Evolutionary conservation across 352 stramenopile species (phyloP).

Genomic region (Pythium guiyangense): DNA sequence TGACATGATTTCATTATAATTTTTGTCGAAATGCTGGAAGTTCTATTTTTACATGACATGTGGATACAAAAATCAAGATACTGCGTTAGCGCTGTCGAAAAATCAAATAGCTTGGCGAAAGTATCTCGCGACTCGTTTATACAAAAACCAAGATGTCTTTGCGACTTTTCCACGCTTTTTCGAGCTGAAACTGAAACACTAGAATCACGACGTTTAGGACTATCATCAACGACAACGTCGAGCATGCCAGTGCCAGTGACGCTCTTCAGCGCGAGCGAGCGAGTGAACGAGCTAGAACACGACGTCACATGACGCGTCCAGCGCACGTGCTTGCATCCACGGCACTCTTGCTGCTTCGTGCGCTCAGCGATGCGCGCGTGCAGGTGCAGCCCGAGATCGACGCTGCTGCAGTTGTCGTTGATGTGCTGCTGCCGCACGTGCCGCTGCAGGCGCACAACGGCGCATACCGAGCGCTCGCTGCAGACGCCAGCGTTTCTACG

Average conservation of each 20-base stretch:
- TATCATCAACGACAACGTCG: background rate
- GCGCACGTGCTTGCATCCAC: background rate
- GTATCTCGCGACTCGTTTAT: too few species aligned
- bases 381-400: background rate
- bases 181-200: too few species aligned
- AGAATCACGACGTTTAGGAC: background rate
- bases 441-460: conserved; percentile 28
- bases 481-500: too few species aligned
- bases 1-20: too few species aligned
- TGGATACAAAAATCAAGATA: too few species aligned
- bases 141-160: too few species aligned
- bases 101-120: too few species aligned
- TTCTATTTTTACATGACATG: too few species aligned
- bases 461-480: conserved; percentile 18
- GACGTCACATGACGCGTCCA: background rate
- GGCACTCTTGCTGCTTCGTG: background rate
- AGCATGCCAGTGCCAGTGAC: conserved; percentile 1
- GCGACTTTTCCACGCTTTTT: too few species aligned
- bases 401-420: conserved; percentile 17
- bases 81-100: too few species aligned
- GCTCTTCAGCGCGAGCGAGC: background rate
- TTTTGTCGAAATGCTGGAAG: too few species aligned
- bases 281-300: background rate
- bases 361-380: background rate
- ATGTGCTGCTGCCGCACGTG: conserved; percentile 18